These are phyloP conservation scores for Bipolaris oryzae DNA, from an alignment of 2,329 filamentous ascomycete species.

Conservation along the genomic window DNA sequence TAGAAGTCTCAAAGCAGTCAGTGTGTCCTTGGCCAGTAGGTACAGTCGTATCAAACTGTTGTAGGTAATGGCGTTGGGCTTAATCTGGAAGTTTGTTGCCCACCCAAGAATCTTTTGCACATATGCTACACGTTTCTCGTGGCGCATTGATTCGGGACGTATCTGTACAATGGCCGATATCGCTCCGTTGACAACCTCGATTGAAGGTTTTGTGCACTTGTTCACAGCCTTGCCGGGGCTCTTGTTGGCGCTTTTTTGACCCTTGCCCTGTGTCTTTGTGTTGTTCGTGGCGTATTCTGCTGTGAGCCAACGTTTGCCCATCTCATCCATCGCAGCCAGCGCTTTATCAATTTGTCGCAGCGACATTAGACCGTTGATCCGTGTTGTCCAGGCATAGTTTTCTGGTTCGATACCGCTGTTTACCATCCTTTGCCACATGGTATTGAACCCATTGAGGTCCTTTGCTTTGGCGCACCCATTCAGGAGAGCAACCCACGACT, in stretches of 20 bases:
- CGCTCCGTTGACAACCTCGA: conserved; percentile 72
- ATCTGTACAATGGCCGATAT: conserved; percentile 64
- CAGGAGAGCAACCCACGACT: conserved; percentile 76
- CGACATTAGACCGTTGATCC: conserved; percentile 69
- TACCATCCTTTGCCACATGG: conserved; percentile 70
- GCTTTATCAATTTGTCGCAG: conserved; percentile 61
- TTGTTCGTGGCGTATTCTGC: conserved; percentile 34
- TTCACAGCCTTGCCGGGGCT: conserved; percentile 34
- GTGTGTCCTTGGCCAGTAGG: conserved; percentile 57
- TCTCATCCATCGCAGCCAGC: conserved; percentile 69
- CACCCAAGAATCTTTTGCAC: conserved; percentile 50
- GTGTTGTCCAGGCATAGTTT: conserved; percentile 69
- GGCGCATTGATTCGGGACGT: conserved; percentile 38
- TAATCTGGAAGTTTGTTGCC: conserved; percentile 53
- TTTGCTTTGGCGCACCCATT: conserved; percentile 68
- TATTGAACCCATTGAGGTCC: conserved; percentile 65
- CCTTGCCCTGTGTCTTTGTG: conserved; percentile 15
- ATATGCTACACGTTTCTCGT: conserved; percentile 50
- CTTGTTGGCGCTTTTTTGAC: conserved; percentile 18
- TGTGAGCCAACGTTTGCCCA: conserved; percentile 65
- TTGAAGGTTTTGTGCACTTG: conserved; percentile 63
- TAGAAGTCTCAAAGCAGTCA: conserved; percentile 61
- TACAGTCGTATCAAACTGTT: conserved; percentile 71
- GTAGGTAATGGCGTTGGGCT: conserved; percentile 60
- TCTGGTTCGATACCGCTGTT: conserved; percentile 66